phyloP scores from a whole-genome alignment of 306 rosid genomes.

The Fragaria vesca region DNA sequence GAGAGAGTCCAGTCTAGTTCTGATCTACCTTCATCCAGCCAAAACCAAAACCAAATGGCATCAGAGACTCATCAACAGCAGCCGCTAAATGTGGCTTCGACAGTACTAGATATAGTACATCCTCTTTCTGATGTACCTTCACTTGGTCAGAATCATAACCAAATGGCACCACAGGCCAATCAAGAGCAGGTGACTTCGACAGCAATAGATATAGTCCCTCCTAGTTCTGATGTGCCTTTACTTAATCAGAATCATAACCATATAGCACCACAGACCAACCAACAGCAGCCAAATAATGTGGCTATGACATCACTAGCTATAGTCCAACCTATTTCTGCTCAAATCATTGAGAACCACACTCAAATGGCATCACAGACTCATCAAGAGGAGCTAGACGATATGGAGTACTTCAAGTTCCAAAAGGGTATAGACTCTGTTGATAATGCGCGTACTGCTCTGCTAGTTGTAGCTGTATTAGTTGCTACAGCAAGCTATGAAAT shows the following conservation, averaged over 20 bases:
- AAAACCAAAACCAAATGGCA: background rate
- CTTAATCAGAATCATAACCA: background rate
- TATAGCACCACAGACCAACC: background rate
- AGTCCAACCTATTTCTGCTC: background rate
- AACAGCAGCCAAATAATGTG: background rate
- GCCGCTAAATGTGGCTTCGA: background rate
- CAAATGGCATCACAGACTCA: background rate
- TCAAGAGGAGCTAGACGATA: slow-evolving; percentile 2
- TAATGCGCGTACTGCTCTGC: slow-evolving; percentile 11
- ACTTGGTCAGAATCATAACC: background rate
- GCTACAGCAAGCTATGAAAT: slow-evolving; percentile 30
- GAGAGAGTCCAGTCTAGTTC: background rate
- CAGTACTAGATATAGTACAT: background rate
- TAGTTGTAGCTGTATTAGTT: slow-evolving; percentile 30
- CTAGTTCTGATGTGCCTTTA: background rate
- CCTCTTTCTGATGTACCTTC: background rate
- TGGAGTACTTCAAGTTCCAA: slow-evolving; percentile 30
- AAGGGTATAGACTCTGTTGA: slow-evolving; percentile 22
- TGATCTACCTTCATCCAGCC: background rate
- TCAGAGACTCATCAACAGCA: background rate
- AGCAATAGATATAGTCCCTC: background rate
- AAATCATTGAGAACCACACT: background rate
- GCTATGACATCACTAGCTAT: background rate
- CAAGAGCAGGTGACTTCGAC: background rate
- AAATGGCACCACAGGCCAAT: background rate